Evolutionary conservation across 108 stramenopile genomes (phyloP).

Genomic region (Pseudonitzschia multistriata): DNA sequence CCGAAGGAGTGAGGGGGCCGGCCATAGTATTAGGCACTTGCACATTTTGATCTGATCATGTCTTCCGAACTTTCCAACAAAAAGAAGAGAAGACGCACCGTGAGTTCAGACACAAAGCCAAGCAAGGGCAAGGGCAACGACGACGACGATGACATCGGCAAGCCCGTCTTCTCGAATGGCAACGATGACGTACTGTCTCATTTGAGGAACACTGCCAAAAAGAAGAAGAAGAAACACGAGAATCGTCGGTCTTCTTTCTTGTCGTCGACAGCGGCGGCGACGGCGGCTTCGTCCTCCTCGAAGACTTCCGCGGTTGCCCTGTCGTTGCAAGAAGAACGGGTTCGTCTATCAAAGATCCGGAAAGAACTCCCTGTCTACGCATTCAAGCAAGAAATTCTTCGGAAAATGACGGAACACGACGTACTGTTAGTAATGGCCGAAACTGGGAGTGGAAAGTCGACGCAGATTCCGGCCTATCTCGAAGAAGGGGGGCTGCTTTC

Average conservation of each 20-base stretch:
- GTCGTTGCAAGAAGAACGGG: not conserved
- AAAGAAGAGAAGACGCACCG: not conserved
- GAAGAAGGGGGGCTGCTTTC: conserved; percentile 41
- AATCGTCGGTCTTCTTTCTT: not conserved
- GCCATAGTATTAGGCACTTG: not conserved
- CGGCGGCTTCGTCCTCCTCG: not conserved
- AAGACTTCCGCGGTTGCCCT: not conserved
- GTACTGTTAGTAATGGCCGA: conserved; percentile 73
- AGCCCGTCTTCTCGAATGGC: not conserved
- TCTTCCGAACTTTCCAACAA: not conserved
- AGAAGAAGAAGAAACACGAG: not conserved
- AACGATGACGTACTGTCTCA: not conserved
- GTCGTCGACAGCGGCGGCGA: not conserved
- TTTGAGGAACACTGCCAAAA: not conserved
- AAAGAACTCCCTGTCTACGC: conserved; percentile 67
- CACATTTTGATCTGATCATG: not conserved
- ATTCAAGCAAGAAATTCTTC: conserved; percentile 48
- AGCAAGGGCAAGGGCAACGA: not conserved
- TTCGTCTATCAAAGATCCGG: conserved; percentile 15
- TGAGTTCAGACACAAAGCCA: not conserved
- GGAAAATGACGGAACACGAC: conserved; percentile 46
- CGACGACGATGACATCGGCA: not conserved
- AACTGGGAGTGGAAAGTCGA: conserved; percentile 81
- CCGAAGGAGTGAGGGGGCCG: too few relatives aligned
- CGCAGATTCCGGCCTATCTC: conserved; percentile 80